Base-by-base conservation (phyloP, 2,329 filamentous ascomycete species). In the Colletotrichum sp. region DNA sequence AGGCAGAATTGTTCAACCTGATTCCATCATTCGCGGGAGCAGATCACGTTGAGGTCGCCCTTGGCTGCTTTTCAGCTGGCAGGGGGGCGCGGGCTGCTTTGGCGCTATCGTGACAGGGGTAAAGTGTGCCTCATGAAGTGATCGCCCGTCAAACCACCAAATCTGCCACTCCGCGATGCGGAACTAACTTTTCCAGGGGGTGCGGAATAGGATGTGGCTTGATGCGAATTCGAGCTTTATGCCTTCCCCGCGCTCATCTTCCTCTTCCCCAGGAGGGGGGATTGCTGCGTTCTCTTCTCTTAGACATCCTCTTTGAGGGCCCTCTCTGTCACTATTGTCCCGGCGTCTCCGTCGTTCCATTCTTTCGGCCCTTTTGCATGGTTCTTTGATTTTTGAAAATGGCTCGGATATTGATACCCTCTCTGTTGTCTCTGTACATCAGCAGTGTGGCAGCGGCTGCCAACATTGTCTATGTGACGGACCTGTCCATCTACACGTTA, bases 391-490 rank as follows among this genome's bases (percentile, higher is more conserved):
- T 12, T 12, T 13, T 22, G 16, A 36, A 9, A 4, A 76, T 75
- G 74, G 16, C 30, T 52, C 61, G 66, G 13, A 60, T 66, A 28
- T 10, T 32, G 9, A 25, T n/a, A n/a, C 52, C 39, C 30, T 36
- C 36, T 15, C 32, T 64, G 66, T n/a, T 70, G 25, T 22, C 12
- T 15, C 8, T 66, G 22, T 36, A 25, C 36, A 10, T 71, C 3
- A 22, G 52, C 34, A 6, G 32, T n/a, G n/a, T 62, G 28, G 52
- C 22, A 15, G 25, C 34, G 3, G 74, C 74, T 25, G 66, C 52
- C 9, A 79, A 82, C 28, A 77, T 87, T n/a, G 84, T 84, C 30
- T 88, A 88, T 71, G 84, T 88, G 76, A 88, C 86, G 0, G 87
- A 88, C 61, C 82, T 89, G 4, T 77, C 82, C 9, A 83, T 88